phyloP scores from a whole-genome alignment of 257 asterid genomes.

The Solanum peruvianum region DNA sequence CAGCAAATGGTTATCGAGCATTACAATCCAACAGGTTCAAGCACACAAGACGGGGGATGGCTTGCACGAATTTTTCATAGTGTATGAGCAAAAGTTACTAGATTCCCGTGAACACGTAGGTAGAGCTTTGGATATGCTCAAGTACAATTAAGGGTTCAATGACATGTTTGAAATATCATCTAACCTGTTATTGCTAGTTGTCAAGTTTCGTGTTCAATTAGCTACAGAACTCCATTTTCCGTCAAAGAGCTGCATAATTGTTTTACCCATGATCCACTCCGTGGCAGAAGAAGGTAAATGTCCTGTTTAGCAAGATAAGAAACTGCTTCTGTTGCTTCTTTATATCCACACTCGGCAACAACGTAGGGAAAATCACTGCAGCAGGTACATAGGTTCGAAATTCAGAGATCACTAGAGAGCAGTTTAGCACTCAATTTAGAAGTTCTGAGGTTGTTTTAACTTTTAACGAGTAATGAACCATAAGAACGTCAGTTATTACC shows the following conservation, averaged over 20 bases:
- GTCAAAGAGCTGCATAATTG: slow-evolving; percentile 34
- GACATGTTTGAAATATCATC: background rate
- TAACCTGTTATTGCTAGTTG: background rate
- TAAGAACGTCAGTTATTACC: slow-evolving; percentile 21
- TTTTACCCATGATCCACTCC: slow-evolving; percentile 74
- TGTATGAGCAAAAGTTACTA: background rate
- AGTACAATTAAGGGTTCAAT: background rate
- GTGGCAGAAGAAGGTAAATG: slow-evolving; percentile 32
- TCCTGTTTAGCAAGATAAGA: slow-evolving; percentile 22
- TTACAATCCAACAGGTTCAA: background rate
- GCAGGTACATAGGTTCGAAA: background rate
- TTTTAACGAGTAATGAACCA: background rate
- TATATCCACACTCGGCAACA: slow-evolving; percentile 65
- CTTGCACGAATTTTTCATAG: background rate
- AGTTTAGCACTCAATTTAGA: background rate
- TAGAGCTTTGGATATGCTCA: background rate
- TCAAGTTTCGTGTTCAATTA: background rate
- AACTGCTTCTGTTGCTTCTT: slow-evolving; percentile 62
- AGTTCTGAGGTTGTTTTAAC: background rate
- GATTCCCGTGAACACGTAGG: background rate
- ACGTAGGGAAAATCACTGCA: slow-evolving; percentile 76
- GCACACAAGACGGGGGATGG: background rate
- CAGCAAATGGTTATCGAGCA: background rate
- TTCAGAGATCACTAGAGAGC: background rate
- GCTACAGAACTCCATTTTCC: slow-evolving; percentile 16